Percentiles rank a stretch among this genome's conserved stretches.
Evolutionary conservation across 805 yeast genomes (phyloP).

Genomic region (Ogataea wickerhamii): DNA sequence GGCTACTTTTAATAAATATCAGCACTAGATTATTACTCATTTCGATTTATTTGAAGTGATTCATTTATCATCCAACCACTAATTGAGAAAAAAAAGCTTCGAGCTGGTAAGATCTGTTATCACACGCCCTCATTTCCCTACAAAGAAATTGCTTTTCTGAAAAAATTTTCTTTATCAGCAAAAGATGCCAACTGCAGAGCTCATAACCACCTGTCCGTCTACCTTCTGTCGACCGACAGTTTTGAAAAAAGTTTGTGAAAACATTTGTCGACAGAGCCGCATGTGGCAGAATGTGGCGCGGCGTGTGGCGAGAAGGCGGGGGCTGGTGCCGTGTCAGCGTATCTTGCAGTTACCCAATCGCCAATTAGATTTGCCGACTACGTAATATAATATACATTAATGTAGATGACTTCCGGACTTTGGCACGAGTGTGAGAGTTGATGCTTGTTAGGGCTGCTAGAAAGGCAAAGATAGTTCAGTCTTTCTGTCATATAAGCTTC

Average conservation of each 20-base stretch:
- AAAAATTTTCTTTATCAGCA: background rate
- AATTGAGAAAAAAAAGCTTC: background rate
- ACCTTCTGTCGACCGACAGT: background rate
- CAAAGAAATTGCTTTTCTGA: background rate
- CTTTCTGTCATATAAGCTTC: background rate
- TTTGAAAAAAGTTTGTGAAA: background rate
- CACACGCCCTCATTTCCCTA: background rate
- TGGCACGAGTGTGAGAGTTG: no score
- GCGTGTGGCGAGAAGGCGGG: background rate
- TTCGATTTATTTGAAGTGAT: no score
- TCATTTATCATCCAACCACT: slow-evolving; percentile 1
- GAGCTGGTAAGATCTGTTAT: background rate
- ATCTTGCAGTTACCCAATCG: background rate
- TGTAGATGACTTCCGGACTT: no score
- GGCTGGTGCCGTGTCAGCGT: background rate
- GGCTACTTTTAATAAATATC: no score
- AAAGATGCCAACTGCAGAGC: background rate
- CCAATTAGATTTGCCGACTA: background rate
- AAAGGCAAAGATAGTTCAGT: background rate
- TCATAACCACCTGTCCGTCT: background rate
- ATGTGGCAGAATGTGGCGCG: background rate
- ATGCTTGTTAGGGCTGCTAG: background rate
- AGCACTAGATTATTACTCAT: no score
- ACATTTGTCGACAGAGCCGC: background rate
- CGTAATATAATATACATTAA: no score